Conservation (phyloP, 176 grass and related monocot species). For the Aegilops umbellulata region DNA sequence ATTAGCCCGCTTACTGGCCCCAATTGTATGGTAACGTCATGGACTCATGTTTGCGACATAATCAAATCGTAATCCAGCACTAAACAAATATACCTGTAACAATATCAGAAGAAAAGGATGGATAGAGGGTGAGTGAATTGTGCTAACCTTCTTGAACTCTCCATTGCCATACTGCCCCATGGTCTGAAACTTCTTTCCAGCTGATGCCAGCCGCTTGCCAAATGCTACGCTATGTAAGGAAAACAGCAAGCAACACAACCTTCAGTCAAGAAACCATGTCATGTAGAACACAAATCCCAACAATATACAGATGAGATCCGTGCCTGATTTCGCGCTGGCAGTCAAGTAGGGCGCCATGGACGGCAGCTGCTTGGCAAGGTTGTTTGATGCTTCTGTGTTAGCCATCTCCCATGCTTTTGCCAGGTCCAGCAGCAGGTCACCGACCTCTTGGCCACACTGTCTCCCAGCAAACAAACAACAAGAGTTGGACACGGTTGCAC, state of each 20-base stretch:
- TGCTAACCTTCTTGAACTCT: conserved; percentile 64
- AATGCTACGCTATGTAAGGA: conserved; percentile 69
- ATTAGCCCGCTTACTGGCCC: background rate
- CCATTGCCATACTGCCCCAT: conserved; percentile 75
- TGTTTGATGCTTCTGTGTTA: conserved; percentile 67
- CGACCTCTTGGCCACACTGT: conserved; percentile 78
- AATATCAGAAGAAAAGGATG: conserved; percentile 4
- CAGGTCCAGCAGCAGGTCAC: conserved; percentile 75
- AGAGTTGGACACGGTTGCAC: background rate
- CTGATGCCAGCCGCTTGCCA: conserved; percentile 75
- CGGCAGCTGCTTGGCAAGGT: conserved; percentile 60
- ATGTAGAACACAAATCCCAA: background rate
- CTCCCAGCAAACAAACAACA: background rate
- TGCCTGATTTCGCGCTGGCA: conserved; percentile 77
- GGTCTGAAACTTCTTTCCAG: conserved; percentile 75
- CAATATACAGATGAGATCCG: background rate
- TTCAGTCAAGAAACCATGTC: conserved; percentile 26
- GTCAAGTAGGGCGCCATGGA: conserved; percentile 57
- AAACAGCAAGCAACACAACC: conserved; percentile 20
- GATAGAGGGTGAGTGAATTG: background rate
- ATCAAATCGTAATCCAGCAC: background rate
- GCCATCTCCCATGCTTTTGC: conserved; percentile 70
- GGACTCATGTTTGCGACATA: background rate
- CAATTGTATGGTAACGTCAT: background rate
- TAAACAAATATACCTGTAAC: background rate